Evolutionary conservation across 495 filamentous ascomycete genomes (phyloP).

Genomic region (Acidomyces sp.): DNA sequence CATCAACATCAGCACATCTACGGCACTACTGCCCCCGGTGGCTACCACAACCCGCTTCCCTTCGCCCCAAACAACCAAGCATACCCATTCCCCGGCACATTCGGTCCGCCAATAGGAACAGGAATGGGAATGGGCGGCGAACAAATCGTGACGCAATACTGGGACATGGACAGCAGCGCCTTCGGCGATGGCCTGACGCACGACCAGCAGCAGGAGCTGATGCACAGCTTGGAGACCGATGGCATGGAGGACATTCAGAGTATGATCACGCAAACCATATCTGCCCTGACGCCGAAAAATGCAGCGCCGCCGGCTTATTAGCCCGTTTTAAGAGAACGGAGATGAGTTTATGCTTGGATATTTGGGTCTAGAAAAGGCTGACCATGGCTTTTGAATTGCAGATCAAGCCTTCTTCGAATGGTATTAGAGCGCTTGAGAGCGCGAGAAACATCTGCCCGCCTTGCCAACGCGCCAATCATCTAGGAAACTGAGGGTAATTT

Average conservation of each 20-base stretch:
- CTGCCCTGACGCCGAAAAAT: slow-evolving; percentile 1
- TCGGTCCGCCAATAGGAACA: not conserved
- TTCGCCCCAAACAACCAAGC: slow-evolving; percentile 15
- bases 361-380: too few species aligned
- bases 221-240: slow-evolving; percentile 28
- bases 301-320: too few species aligned
- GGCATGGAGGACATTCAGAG: slow-evolving; percentile 22
- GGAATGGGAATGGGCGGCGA: too few species aligned
- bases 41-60: slow-evolving; percentile 4
- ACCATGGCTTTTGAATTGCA: too few species aligned
- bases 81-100: slow-evolving; percentile 7
- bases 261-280: slow-evolving; percentile 12
- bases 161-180: slow-evolving; percentile 11
- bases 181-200: slow-evolving; percentile 24
- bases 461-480: too few species aligned
- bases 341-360: too few species aligned
- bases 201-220: slow-evolving; percentile 31
- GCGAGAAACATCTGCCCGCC: too few species aligned
- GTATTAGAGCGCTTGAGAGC: too few species aligned
- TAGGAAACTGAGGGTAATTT: too few species aligned
- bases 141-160: not conserved
- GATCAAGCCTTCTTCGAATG: too few species aligned
- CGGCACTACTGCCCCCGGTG: not conserved
- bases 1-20: not conserved
- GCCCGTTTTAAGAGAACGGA: too few species aligned